Conservation (phyloP, 1,139 yeast genomes). For the Magnusiomyces magnusii region DNA sequence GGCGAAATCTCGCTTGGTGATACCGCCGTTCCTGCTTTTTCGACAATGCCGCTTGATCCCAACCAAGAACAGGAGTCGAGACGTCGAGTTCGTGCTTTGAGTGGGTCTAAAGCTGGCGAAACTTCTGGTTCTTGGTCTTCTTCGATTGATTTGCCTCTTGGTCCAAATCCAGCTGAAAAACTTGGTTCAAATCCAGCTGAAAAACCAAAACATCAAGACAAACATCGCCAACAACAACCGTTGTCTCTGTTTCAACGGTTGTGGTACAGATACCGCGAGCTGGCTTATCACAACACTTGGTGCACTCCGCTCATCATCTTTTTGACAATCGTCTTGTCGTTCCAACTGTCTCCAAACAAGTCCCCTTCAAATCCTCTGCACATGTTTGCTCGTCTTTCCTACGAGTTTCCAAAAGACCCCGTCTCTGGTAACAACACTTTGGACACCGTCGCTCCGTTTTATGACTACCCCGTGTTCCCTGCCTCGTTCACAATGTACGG, state of each 20-base stretch:
- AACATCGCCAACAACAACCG: not conserved
- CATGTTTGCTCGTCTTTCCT: conserved; percentile 61
- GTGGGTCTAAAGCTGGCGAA: conserved; percentile 16
- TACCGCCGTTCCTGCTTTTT: conserved; percentile 33
- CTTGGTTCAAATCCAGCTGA: not conserved
- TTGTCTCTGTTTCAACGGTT: conserved; percentile 30
- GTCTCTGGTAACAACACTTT: conserved; percentile 5
- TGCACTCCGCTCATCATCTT: conserved; percentile 49
- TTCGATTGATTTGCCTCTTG: not conserved
- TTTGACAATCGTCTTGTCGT: conserved; percentile 34
- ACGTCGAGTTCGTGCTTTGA: conserved; percentile 33
- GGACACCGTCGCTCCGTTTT: not conserved
- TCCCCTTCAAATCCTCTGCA: conserved; percentile 55
- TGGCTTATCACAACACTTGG: conserved; percentile 73
- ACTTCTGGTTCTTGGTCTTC: not conserved
- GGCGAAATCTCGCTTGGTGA: conserved; percentile 38
- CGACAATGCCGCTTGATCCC: conserved; percentile 33
- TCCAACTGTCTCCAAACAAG: conserved; percentile 33
- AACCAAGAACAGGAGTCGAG: conserved; percentile 29
- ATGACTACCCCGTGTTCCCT: conserved; percentile 8
- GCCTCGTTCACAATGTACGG: conserved; percentile 46
- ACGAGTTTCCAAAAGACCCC: conserved; percentile 39
- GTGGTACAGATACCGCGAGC: conserved; percentile 50
- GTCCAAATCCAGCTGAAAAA: not conserved
- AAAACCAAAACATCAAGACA: not conserved